Evolutionary conservation across 2,329 filamentous ascomycete genomes (phyloP).

Genomic region (Ilyonectria mors-panacis): DNA sequence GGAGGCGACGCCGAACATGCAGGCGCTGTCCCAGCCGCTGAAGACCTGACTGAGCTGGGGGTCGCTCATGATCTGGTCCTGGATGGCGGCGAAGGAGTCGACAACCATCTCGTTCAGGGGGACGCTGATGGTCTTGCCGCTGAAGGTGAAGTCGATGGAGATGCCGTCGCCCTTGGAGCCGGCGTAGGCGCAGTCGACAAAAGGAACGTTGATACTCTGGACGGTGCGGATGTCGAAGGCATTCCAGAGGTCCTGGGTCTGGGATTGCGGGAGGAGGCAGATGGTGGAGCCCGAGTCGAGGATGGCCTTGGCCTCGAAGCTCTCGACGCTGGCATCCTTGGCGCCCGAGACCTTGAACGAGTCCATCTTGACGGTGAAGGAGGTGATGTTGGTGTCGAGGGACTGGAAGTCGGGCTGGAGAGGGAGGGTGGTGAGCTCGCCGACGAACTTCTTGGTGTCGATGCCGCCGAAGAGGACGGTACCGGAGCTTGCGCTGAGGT

Average conservation of each 20-base stretch:
- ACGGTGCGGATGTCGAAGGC: slow-evolving; percentile 67
- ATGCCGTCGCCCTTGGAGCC: slow-evolving; percentile 59
- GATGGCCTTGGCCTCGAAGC: slow-evolving; percentile 68
- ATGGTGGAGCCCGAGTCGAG: slow-evolving; percentile 83
- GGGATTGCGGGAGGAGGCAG: slow-evolving; percentile 75
- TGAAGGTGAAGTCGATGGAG: slow-evolving; percentile 68
- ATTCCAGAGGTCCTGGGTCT: slow-evolving; percentile 66
- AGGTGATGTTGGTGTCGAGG: slow-evolving; percentile 57
- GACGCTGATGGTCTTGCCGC: slow-evolving; percentile 63
- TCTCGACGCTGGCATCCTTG: slow-evolving; percentile 52
- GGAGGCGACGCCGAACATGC: slow-evolving; percentile 70
- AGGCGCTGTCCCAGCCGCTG: slow-evolving; percentile 60
- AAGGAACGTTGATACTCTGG: slow-evolving; percentile 58
- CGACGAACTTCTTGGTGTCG: slow-evolving; percentile 82
- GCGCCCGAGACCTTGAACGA: slow-evolving; percentile 57
- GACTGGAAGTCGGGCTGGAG: slow-evolving; percentile 65
- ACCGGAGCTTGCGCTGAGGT: slow-evolving; percentile 75
- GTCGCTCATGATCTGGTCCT: slow-evolving; percentile 59
- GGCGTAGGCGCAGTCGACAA: slow-evolving; percentile 67
- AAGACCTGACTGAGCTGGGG: slow-evolving; percentile 50
- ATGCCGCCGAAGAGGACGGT: slow-evolving; percentile 85
- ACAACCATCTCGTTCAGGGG: slow-evolving; percentile 69
- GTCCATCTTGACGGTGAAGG: slow-evolving; percentile 54
- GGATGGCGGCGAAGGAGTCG: slow-evolving; percentile 55
- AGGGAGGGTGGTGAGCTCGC: slow-evolving; percentile 58